A percentile compares a stretch with the other conserved stretches of the same genome.
These are phyloP conservation scores for Aspergillus steynii DNA, from an alignment of 495 filamentous ascomycete genomes.

Conservation along the genomic window DNA sequence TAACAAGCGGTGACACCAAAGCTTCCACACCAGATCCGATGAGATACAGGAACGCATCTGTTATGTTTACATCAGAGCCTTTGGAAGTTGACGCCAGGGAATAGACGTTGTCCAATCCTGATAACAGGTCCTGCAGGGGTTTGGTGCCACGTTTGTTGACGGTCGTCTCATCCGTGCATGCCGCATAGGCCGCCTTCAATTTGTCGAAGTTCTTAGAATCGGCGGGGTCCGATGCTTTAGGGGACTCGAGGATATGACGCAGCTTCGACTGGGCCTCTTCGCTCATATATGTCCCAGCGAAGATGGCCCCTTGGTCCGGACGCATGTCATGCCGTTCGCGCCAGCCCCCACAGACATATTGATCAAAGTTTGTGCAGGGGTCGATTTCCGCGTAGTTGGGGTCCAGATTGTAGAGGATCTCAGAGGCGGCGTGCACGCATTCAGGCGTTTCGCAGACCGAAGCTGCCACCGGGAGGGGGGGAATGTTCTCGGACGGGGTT, in stretches of 20 bases:
- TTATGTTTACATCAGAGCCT: slow-evolving; percentile 40
- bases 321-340: slow-evolving; percentile 64
- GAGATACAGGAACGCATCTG: slow-evolving; percentile 54
- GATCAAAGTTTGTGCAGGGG: slow-evolving; percentile 69
- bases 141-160: slow-evolving; percentile 54
- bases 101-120: slow-evolving; percentile 54
- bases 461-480: slow-evolving; percentile 21
- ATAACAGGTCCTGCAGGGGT: slow-evolving; percentile 53
- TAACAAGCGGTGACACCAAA: slow-evolving; percentile 46
- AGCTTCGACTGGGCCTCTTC: slow-evolving; percentile 60
- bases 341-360: slow-evolving; percentile 70
- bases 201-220: slow-evolving; percentile 68
- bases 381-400: slow-evolving; percentile 64
- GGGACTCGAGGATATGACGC: slow-evolving; percentile 63
- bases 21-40: slow-evolving; percentile 51
- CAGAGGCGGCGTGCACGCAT: slow-evolving; percentile 68
- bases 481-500: slow-evolving; percentile 6
- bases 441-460: slow-evolving; percentile 56
- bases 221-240: slow-evolving; percentile 47
- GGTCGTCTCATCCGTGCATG: slow-evolving; percentile 61
- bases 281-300: slow-evolving; percentile 58
- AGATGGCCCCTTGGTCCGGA: slow-evolving; percentile 61
- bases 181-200: slow-evolving; percentile 60
- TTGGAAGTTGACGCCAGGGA: slow-evolving; percentile 37
- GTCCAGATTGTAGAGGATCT: slow-evolving; percentile 66